Base-by-base conservation (phyloP, 768 basidiomycete species). In the Rhodotorula kratochvilovae region DNA sequence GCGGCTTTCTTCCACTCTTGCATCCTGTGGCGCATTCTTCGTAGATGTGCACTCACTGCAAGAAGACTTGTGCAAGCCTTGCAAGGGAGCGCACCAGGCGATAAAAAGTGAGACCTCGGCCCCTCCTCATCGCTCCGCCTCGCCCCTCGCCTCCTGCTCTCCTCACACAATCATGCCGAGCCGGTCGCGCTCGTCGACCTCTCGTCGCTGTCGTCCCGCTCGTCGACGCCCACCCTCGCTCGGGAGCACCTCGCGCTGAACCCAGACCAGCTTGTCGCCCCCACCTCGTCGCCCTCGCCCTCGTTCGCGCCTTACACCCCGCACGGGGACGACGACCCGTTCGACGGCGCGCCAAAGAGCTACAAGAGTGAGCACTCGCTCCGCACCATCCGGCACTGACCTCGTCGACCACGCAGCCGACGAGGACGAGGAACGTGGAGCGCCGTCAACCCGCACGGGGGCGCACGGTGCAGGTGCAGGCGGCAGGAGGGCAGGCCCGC, bases 311-410 rank as follows among this genome's bases (percentile, higher is more conserved):
- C 54, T 7, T 27, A 35, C 29, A 21, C 10, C 3, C 17, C 33
- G 31, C 33, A 11, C 31, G 7, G 11, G 5, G 23, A 13, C 5
- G 57, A n/a, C 6, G 17, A 60, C 59, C 15, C n/a, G n/a, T n/a
- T 33, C 46, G 45, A 61, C 31, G 48, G 48, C 16, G 61, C 36
- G 16, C 36, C 64, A 13, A 39, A 46, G 55, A 71, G 70, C 56
- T 71, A 66, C 60, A 29, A 54, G 54, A 71, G 70, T 46, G 70
- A 71, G 39, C 64, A 58, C 39, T 58, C 57, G 36, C 57, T 58
- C 23, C 35, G 35, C 54, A 57, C 35, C 48, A 33, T 61, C 67
- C 31, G 12, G n/a, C n/a, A n/a, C n/a, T n/a, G n/a, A n/a, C 31
- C 57, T 36, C 16, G 29, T 23, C 66, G 48, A 10, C 11, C 23